A percentile compares a stretch with the other conserved stretches of the same genome.
These are phyloP conservation scores for Psilocybe mexicana DNA, from an alignment of 1,284 basidiomycete genomes.

Conservation along the genomic window DNA sequence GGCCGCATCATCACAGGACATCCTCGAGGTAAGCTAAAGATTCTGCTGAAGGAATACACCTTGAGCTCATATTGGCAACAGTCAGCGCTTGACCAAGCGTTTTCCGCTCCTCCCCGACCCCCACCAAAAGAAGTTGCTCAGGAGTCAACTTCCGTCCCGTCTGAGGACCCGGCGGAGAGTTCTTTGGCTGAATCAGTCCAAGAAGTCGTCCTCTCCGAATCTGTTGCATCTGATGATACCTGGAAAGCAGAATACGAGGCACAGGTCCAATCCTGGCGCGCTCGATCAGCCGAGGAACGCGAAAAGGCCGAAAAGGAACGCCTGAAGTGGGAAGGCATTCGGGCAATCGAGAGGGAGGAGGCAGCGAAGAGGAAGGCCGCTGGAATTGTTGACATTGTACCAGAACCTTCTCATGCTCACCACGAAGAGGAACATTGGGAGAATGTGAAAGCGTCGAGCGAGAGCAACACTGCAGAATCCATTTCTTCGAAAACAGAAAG, in stretches of 20 bases:
- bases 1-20: conserved; percentile 3
- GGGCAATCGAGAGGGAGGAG: conserved; percentile 43
- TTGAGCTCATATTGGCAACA: conserved; percentile 11
- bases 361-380: conserved; percentile 33
- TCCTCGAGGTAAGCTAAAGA: conserved; percentile 2
- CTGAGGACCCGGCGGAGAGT: neutral
- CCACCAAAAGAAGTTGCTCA: conserved; percentile 1
- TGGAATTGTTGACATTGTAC: conserved; percentile 21
- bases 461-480: conserved; percentile 8
- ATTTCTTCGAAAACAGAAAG: conserved; percentile 10
- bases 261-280: conserved; percentile 72
- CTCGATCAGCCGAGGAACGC: conserved; percentile 71
- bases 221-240: conserved; percentile 25
- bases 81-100: conserved; percentile 38
- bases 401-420: conserved; percentile 9
- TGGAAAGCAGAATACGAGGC: conserved; percentile 63
- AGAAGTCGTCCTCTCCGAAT: conserved; percentile 2
- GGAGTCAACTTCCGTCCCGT: neutral
- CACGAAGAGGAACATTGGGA: conserved; percentile 22
- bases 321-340: conserved; percentile 66
- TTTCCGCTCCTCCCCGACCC: conserved; percentile 29
- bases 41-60: neutral
- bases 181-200: conserved; percentile 2
- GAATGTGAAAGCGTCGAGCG: conserved; percentile 16
- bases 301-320: conserved; percentile 75